Conservation (phyloP, 495 filamentous ascomycete genomes). For the Podospora comata region DNA sequence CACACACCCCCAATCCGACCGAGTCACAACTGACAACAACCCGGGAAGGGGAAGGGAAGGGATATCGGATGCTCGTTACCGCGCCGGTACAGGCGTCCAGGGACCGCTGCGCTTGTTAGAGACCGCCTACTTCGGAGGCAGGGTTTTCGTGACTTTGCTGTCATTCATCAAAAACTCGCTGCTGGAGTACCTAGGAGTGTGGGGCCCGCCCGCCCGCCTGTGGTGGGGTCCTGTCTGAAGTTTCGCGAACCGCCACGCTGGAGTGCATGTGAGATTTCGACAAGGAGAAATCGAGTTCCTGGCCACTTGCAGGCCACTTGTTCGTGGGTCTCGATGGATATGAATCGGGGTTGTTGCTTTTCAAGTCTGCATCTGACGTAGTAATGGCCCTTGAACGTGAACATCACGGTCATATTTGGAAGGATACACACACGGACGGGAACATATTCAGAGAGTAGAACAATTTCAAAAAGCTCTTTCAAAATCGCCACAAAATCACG, state of each 20-base stretch:
- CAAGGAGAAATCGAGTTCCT: background rate
- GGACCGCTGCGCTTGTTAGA: background rate
- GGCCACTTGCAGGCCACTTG: background rate
- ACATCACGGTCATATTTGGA: background rate
- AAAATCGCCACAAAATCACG: constrained; percentile 10
- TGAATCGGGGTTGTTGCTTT: background rate
- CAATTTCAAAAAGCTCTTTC: background rate
- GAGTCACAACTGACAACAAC: constrained; percentile 3
- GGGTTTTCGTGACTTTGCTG: constrained; percentile 22
- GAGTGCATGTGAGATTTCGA: constrained; percentile 13
- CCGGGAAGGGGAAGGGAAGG: background rate
- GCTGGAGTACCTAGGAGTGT: background rate
- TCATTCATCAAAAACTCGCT: background rate
- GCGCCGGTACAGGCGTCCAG: background rate
- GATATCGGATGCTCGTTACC: background rate
- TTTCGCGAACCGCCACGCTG: constrained; percentile 20
- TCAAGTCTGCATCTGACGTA: background rate
- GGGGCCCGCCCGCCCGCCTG: background rate
- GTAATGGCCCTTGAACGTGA: background rate
- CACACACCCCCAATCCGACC: background rate
- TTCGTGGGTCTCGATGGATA: background rate
- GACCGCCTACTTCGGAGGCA: constrained; percentile 32
- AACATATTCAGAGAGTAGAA: background rate
- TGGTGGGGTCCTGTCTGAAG: background rate
- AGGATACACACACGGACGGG: background rate